These are phyloP conservation scores for Cadophora malorum DNA, from an alignment of 2,329 filamentous ascomycete genomes.

Conservation along the genomic window DNA sequence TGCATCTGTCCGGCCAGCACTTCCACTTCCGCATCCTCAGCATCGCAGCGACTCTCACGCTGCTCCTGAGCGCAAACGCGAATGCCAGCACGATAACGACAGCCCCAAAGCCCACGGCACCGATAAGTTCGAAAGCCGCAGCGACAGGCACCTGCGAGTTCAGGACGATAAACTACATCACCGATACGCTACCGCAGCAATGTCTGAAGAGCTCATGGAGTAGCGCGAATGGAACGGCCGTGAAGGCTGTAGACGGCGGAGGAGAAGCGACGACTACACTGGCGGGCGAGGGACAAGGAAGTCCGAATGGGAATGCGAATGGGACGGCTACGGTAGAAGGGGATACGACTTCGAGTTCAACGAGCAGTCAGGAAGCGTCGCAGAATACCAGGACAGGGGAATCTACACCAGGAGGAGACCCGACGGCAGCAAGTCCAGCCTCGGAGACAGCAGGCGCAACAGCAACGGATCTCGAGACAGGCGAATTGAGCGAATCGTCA, in stretches of 20 bases:
- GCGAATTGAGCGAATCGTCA: conserved; percentile 62
- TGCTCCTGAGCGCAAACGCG: conserved; percentile 31
- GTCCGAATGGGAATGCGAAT: background rate
- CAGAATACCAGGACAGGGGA: conserved; percentile 13
- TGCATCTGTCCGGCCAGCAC: conserved; percentile 18
- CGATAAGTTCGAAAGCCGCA: background rate
- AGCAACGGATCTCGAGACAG: conserved; percentile 35
- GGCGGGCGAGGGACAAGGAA: background rate
- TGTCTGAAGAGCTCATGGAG: conserved; percentile 44
- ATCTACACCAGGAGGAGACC: background rate
- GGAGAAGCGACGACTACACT: conserved; percentile 17
- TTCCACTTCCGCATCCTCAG: conserved; percentile 8
- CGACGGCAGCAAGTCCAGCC: conserved; percentile 20
- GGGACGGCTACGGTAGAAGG: background rate
- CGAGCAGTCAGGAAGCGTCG: background rate
- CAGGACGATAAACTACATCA: conserved; percentile 47
- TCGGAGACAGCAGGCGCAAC: conserved; percentile 23
- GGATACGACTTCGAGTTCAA: conserved; percentile 11
- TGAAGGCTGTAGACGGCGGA: conserved; percentile 16
- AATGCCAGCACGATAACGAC: conserved; percentile 36
- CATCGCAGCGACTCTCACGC: conserved; percentile 34
- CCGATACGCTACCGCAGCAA: conserved; percentile 44
- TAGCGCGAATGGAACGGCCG: conserved; percentile 31
- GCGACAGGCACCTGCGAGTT: conserved; percentile 43
- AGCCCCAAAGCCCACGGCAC: background rate